Percentiles rank a stretch among this genome's conserved stretches.
phyloP scores from a whole-genome alignment of 208 protist species.

The Trypanosoma melophagium region DNA sequence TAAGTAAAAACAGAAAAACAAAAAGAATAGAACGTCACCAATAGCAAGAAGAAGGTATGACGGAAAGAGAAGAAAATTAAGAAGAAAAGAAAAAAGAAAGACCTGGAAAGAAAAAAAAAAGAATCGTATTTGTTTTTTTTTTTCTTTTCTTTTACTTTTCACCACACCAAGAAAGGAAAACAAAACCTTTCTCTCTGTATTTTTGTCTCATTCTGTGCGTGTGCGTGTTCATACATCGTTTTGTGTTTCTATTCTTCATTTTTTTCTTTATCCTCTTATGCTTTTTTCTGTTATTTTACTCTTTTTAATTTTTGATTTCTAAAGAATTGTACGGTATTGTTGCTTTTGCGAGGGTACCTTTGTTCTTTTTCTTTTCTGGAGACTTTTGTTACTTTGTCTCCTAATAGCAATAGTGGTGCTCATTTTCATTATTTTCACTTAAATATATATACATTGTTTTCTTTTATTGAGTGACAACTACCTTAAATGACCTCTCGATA shows the following conservation, averaged over 20 bases:
- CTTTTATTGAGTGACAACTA: neutral
- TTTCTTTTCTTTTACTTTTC: neutral
- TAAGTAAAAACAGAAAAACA: no score
- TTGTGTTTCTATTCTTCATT: neutral
- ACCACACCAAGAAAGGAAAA: conserved; percentile 3
- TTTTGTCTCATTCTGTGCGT: neutral
- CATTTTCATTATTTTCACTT: neutral
- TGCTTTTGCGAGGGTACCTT: neutral
- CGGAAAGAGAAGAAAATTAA: neutral
- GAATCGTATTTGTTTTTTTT: neutral
- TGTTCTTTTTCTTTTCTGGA: conserved; percentile 14
- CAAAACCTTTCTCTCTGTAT: neutral
- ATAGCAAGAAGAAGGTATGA: neutral
- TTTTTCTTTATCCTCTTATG: neutral
- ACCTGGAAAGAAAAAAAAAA: neutral
- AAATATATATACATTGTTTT: neutral
- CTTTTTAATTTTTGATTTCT: conserved; percentile 1
- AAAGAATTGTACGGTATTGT: neutral
- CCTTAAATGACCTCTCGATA: conserved; percentile 44
- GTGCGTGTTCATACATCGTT: no score
- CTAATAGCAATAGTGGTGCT: no score
- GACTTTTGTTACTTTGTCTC: neutral
- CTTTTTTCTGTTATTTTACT: neutral
- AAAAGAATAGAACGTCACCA: neutral
- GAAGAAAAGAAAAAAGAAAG: conserved; percentile 5